These are phyloP conservation scores for Kodamaea ohmeri DNA, from an alignment of 1,139 yeast species.

Conservation along the genomic window DNA sequence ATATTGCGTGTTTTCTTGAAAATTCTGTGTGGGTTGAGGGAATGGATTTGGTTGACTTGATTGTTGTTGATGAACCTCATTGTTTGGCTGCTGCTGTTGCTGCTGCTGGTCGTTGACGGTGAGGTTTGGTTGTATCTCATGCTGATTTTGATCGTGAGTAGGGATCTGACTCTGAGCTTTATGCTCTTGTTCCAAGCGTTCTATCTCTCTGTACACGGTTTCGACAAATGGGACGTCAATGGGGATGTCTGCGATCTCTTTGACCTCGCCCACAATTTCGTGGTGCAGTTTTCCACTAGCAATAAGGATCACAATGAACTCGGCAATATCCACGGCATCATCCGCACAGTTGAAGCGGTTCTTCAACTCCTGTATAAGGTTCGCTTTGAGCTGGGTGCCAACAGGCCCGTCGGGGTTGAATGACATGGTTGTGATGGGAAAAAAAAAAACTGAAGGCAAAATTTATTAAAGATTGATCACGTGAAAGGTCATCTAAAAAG, in stretches of 20 bases:
- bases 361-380: slow-evolving; percentile 37
- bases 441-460: slow-evolving; percentile 3
- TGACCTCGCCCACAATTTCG: slow-evolving; percentile 64
- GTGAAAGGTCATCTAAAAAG: too few relatives aligned
- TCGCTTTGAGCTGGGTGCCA: slow-evolving; percentile 36
- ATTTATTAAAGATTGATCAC: slow-evolving; percentile 1
- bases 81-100: slow-evolving; percentile 9
- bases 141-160: neutral
- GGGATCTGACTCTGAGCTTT: slow-evolving; percentile 3
- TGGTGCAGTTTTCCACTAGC: slow-evolving; percentile 65
- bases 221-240: slow-evolving; percentile 50
- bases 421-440: slow-evolving; percentile 14
- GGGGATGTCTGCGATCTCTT: slow-evolving; percentile 62
- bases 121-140: slow-evolving; percentile 11
- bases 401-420: slow-evolving; percentile 45
- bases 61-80: slow-evolving; percentile 1
- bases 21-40: slow-evolving; percentile 9
- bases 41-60: neutral
- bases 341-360: slow-evolving; percentile 44
- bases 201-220: slow-evolving; percentile 56
- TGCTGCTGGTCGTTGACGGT: too few relatives aligned
- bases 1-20: too few relatives aligned
- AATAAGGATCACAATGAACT: slow-evolving; percentile 70
- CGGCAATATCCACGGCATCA: slow-evolving; percentile 78
- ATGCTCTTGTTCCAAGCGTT: slow-evolving; percentile 28